Percentiles rank a stretch among this genome's conserved stretches.
phyloP scores from a whole-genome alignment of 371 early-diverging fungal species.

The Syncephalastrum sp. region DNA sequence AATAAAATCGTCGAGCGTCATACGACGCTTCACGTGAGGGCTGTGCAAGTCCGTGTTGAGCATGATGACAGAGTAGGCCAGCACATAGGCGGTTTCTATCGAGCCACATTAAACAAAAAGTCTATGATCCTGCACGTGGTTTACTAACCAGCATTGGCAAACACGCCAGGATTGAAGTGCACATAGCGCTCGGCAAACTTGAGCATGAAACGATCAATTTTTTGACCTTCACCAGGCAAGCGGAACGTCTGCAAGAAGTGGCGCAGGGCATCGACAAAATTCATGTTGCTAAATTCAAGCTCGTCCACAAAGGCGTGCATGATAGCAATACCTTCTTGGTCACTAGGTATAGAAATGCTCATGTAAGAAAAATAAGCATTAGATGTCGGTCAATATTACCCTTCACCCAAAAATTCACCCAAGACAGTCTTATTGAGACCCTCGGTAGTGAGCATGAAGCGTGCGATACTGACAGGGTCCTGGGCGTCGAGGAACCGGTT shows the following conservation, averaged over 20 bases:
- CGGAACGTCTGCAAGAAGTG: slow-evolving; percentile 92
- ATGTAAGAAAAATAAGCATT: not conserved
- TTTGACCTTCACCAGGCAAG: slow-evolving; percentile 97
- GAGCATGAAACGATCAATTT: slow-evolving; percentile 97
- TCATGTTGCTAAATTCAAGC: slow-evolving; percentile 78
- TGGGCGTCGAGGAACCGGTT: slow-evolving; percentile 59
- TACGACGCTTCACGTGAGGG: slow-evolving; percentile 86
- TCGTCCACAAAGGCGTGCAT: slow-evolving; percentile 96
- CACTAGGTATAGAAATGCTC: slow-evolving; percentile 28
- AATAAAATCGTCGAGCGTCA: slow-evolving; percentile 92
- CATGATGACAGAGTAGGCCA: slow-evolving; percentile 94
- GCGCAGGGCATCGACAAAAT: slow-evolving; percentile 85
- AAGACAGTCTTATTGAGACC: slow-evolving; percentile 82
- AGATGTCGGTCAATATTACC: slow-evolving; percentile 25
- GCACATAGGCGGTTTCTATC: slow-evolving; percentile 85
- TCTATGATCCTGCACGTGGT: not conserved
- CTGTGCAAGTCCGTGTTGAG: slow-evolving; percentile 97
- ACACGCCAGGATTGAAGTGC: slow-evolving; percentile 70
- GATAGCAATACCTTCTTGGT: slow-evolving; percentile 82
- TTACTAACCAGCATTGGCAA: slow-evolving; percentile 66
- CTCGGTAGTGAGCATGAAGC: slow-evolving; percentile 72
- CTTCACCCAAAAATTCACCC: slow-evolving; percentile 96
- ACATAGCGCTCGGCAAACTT: slow-evolving; percentile 95
- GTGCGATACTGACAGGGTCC: slow-evolving; percentile 66
- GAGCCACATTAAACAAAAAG: not conserved